A percentile compares a stretch with the other conserved stretches of the same genome.
Conservation (phyloP, 495 filamentous ascomycete genomes). For the Aspergillus funiculosus region DNA sequence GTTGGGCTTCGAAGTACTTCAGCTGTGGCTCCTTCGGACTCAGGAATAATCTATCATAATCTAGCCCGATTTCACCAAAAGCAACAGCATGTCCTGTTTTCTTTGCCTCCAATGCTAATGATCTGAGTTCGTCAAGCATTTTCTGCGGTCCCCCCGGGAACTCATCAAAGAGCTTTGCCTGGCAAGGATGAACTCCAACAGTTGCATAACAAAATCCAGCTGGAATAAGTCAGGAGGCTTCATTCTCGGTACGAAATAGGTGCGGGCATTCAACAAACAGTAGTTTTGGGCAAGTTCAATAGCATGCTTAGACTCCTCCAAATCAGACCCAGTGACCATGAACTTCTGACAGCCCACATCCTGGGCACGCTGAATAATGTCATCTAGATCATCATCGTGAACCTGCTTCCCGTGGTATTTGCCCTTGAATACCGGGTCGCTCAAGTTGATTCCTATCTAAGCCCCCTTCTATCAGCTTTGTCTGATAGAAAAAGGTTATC, state of each 20-base stretch:
- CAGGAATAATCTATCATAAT: constrained; percentile 86
- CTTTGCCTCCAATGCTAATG: constrained; percentile 47
- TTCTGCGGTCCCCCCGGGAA: constrained; percentile 50
- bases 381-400: constrained; percentile 72
- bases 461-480: constrained; percentile 15
- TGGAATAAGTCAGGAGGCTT: constrained; percentile 26
- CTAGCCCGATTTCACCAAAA: constrained; percentile 92
- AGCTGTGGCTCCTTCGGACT: constrained; percentile 70
- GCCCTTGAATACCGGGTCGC: constrained; percentile 80
- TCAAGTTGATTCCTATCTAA: constrained; percentile 87
- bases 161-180: constrained; percentile 59
- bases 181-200: constrained; percentile 89
- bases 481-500: not conserved
- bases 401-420: constrained; percentile 74
- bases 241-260: not conserved
- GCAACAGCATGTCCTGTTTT: constrained; percentile 57
- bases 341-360: constrained; percentile 78
- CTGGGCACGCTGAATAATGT: constrained; percentile 67
- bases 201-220: constrained; percentile 81
- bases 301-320: constrained; percentile 69
- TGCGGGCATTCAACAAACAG: constrained; percentile 46
- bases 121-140: constrained; percentile 55
- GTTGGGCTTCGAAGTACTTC: constrained; percentile 76
- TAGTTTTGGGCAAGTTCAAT: constrained; percentile 66
- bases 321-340: constrained; percentile 89